phyloP scores from a whole-genome alignment of 495 filamentous ascomycete genomes.

The Aspergillus olivimuriae region DNA sequence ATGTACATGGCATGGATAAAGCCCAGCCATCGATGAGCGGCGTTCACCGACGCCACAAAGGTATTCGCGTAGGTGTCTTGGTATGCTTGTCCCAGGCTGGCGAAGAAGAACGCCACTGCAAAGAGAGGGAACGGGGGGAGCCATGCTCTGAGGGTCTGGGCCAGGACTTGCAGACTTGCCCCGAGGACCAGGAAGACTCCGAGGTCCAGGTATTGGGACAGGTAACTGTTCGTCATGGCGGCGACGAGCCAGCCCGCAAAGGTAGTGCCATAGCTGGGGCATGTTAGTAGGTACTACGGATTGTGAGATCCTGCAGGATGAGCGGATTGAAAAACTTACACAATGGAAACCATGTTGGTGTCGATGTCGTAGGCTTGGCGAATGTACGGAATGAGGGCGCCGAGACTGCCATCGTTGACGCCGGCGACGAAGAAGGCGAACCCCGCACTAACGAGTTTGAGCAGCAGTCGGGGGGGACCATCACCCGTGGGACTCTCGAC shows the following conservation, averaged over 20 bases:
- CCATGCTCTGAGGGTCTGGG: conserved; percentile 24
- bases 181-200: conserved; percentile 20
- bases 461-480: conserved; percentile 8
- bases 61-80: conserved; percentile 32
- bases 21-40: conserved; percentile 26
- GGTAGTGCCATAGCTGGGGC: conserved; percentile 21
- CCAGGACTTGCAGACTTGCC: conserved; percentile 20
- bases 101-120: conserved; percentile 25
- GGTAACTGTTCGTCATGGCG: conserved; percentile 23
- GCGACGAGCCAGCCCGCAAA: conserved; percentile 28
- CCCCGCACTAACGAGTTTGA: conserved; percentile 23
- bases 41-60: conserved; percentile 19
- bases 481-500: neutral
- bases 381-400: conserved; percentile 50
- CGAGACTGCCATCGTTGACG: conserved; percentile 44
- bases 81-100: conserved; percentile 27
- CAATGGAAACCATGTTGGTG: conserved; percentile 28
- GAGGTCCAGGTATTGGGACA: conserved; percentile 22
- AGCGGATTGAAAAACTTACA: too few species aligned
- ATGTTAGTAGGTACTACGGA: too few species aligned
- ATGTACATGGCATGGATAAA: conserved; percentile 35
- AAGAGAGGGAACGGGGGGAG: conserved; percentile 23
- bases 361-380: conserved; percentile 39
- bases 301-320: too few species aligned
- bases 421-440: conserved; percentile 27